phyloP scores from a whole-genome alignment of 2,329 filamentous ascomycete genomes.

The Colletotrichum gigasporum region DNA sequence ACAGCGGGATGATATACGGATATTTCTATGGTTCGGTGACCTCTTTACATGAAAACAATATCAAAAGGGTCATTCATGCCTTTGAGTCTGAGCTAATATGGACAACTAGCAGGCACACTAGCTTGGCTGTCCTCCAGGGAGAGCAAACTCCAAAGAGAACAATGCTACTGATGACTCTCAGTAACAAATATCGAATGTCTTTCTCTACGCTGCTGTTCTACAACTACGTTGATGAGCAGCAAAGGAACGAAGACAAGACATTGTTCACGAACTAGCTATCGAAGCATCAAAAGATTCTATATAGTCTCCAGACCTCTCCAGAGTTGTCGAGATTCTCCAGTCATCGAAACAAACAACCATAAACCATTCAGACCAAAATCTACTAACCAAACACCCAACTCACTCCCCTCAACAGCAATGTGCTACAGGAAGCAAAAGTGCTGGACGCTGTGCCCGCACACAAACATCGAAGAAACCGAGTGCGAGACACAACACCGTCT shows the following conservation, averaged over 20 bases:
- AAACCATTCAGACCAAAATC: not conserved
- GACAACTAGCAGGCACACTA: too few species aligned
- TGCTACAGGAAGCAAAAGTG: constrained; percentile 20
- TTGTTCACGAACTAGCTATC: not conserved
- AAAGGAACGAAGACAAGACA: not conserved
- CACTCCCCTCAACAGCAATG: not conserved
- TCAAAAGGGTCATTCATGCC: too few species aligned
- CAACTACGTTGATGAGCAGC: too few species aligned
- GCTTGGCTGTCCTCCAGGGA: too few species aligned
- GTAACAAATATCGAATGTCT: too few species aligned
- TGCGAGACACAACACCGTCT: not conserved
- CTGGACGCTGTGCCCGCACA: constrained; percentile 11
- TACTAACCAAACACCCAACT: not conserved
- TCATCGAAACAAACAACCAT: not conserved
- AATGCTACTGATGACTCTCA: too few species aligned
- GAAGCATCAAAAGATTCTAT: not conserved
- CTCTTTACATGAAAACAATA: too few species aligned
- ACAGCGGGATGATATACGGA: too few species aligned
- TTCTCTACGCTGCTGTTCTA: too few species aligned
- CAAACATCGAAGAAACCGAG: not conserved
- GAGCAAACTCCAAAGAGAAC: too few species aligned
- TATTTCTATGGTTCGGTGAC: too few species aligned
- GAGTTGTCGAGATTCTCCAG: not conserved
- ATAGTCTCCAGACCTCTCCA: not conserved
- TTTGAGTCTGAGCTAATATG: too few species aligned